These are phyloP conservation scores for Echium plantagineum DNA, from an alignment of 257 asterid species.

Conservation along the genomic window DNA sequence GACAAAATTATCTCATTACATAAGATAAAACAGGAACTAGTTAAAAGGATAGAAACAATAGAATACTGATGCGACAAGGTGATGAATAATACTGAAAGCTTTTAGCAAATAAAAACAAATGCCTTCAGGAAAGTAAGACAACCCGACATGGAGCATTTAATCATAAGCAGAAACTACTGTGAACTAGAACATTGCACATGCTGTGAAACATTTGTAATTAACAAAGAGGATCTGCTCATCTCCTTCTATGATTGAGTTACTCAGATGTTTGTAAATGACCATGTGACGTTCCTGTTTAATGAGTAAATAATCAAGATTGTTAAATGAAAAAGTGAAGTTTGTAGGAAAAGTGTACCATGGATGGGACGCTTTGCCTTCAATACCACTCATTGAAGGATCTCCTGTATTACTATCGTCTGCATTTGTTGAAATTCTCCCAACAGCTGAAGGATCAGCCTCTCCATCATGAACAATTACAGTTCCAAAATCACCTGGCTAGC, in stretches of 20 bases:
- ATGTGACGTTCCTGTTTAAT: not conserved
- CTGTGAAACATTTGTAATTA: not conserved
- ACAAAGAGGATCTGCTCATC: not conserved
- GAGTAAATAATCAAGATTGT: not conserved
- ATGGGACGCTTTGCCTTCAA: slow-evolving; percentile 37
- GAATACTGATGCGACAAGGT: not conserved
- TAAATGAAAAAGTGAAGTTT: not conserved
- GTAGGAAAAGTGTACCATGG: slow-evolving; percentile 31
- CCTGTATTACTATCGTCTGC: slow-evolving; percentile 27
- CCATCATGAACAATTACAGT: slow-evolving; percentile 64
- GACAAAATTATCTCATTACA: not conserved
- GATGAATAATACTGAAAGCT: too few species aligned
- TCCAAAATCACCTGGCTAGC: slow-evolving; percentile 73
- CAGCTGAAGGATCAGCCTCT: slow-evolving; percentile 33
- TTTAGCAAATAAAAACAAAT: not conserved
- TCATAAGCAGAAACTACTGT: too few species aligned
- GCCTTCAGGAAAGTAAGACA: not conserved
- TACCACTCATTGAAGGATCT: slow-evolving; percentile 31
- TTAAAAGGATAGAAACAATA: not conserved
- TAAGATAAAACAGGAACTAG: not conserved
- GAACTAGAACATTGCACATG: not conserved
- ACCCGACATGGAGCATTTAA: not conserved
- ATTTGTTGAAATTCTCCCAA: slow-evolving; percentile 21
- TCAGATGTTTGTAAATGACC: not conserved
- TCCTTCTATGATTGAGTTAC: not conserved